These are phyloP conservation scores for Exophiala viscosa DNA, from an alignment of 2,329 filamentous ascomycete species.

Conservation along the genomic window DNA sequence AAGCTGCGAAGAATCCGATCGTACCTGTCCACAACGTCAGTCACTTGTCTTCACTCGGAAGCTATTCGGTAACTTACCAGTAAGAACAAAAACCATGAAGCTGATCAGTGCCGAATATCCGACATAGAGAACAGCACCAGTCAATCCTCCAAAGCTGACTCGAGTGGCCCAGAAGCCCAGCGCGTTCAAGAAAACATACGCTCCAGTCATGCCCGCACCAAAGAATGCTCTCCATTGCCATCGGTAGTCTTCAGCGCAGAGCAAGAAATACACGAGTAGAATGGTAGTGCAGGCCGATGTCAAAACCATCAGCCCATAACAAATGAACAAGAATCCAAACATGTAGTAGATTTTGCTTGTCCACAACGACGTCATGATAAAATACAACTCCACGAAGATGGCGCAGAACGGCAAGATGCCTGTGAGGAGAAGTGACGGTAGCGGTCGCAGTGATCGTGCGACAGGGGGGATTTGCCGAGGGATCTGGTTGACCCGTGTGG, in stretches of 20 bases:
- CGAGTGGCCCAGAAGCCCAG: conserved; percentile 88
- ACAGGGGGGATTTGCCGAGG: conserved; percentile 89
- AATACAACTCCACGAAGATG: conserved; percentile 97
- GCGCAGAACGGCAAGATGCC: conserved; percentile 92
- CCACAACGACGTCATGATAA: conserved; percentile 99
- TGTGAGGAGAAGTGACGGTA: conserved; percentile 88
- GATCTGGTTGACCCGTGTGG: conserved; percentile 95
- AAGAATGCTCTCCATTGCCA: conserved; percentile 98
- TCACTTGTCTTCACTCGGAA: conserved; percentile 10
- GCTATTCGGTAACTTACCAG: conserved; percentile 60
- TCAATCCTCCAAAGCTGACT: conserved; percentile 76
- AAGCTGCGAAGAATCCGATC: conserved; percentile 93
- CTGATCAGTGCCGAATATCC: conserved; percentile 89
- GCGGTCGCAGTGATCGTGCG: conserved; percentile 74
- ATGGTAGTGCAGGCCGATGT: conserved; percentile 90
- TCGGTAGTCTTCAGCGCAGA: conserved; percentile 95
- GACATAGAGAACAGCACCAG: conserved; percentile 84
- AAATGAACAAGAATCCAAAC: conserved; percentile 98
- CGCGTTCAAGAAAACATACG: conserved; percentile 89
- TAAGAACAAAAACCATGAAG: conserved; percentile 88
- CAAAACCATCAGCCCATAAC: conserved; percentile 95
- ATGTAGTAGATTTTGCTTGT: conserved; percentile 99
- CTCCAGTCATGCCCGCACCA: conserved; percentile 82
- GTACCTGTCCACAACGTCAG: conserved; percentile 58
- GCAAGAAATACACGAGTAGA: conserved; percentile 90